These are phyloP conservation scores for Candida montana DNA, from an alignment of 805 yeast genomes.

Conservation along the genomic window DNA sequence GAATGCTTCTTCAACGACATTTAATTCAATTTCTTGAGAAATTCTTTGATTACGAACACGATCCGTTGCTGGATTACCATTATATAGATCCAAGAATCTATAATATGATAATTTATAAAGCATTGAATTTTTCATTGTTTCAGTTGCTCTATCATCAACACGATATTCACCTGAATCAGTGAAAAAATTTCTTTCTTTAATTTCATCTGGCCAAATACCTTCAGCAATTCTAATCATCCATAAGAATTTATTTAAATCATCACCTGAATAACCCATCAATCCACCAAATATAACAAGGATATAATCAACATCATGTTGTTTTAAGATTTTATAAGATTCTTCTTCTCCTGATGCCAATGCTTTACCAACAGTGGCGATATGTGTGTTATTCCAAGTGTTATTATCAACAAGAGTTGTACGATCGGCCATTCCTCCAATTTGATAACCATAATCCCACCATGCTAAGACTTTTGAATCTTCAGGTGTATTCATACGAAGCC, in stretches of 20 bases:
- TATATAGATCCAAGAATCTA: conserved; percentile 70
- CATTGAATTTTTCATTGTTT: conserved; percentile 81
- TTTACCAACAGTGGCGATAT: conserved; percentile 97
- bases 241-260: conserved; percentile 90
- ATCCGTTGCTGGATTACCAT: conserved; percentile 59
- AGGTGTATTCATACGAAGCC: conserved; percentile 96
- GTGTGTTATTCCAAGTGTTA: conserved; percentile 99
- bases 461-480: conserved; percentile 96
- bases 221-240: conserved; percentile 99
- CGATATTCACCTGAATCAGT: conserved; percentile 82
- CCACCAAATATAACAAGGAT: conserved; percentile 94
- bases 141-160: conserved; percentile 76
- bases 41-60: conserved; percentile 85
- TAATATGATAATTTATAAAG: conserved; percentile 95
- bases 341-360: conserved; percentile 93
- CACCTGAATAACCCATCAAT: conserved; percentile 87
- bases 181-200: conserved; percentile 79
- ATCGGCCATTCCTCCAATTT: conserved; percentile 99
- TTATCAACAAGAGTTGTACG: conserved; percentile 97
- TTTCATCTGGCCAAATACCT: conserved; percentile 99
- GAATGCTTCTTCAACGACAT: conserved; percentile 86
- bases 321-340: conserved; percentile 80
- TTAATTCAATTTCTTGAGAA: conserved; percentile 52
- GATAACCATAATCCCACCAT: conserved; percentile 99
- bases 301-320: conserved; percentile 91